Base-by-base conservation (phyloP, 805 yeast genomes). In the Myxozyma mucilagina region DNA sequence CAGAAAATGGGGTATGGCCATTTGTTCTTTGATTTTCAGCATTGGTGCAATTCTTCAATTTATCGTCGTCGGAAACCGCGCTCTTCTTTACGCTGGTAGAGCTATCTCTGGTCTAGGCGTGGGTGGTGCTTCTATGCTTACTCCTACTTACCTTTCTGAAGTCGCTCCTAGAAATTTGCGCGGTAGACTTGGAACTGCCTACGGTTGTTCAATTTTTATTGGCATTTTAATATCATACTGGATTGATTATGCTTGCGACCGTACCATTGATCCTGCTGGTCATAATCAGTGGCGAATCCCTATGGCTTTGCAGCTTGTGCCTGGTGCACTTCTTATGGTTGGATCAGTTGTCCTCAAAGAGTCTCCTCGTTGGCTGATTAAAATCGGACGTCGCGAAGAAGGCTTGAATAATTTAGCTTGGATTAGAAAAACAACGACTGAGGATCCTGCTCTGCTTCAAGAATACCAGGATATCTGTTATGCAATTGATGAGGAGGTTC, bases 321-420 rank as follows among this genome's bases (percentile, higher is more conserved):
- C 66, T 20, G 64, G 69, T 20, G 59, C 63, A 8, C 41, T 67
- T 4, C 67, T 83, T 83, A 52, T 86, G 83, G 70, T 72, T 82
- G 55, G 82, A 83, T 71, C 59, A 3, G 78, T 68, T 63, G 79
- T 53, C 83, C 80, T 75, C 70, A 81, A 57, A 84, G 88, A 49
- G 75, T 84, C 88, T 50, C 96, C 96, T 41, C 80, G 96, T 68
- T 89, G 77, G 75, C 82, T 76, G 63, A 85, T 89, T 35, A 82
- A 82, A 51, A 81, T 81, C 63, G 82, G 82, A 63, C 74, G 80
- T 24, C 70, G 82, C 56, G 85, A 81, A 16, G 77, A 80, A 53
- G 93, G 92, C 2, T 76, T 82, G 36, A 69, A 75, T 35, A 75
- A 73, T 42, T 66, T 82, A 62, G 69, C 75, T 9, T 75, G 71